These are phyloP conservation scores for Yamadazyma atlantica DNA, from an alignment of 1,139 yeast genomes.

Conservation along the genomic window DNA sequence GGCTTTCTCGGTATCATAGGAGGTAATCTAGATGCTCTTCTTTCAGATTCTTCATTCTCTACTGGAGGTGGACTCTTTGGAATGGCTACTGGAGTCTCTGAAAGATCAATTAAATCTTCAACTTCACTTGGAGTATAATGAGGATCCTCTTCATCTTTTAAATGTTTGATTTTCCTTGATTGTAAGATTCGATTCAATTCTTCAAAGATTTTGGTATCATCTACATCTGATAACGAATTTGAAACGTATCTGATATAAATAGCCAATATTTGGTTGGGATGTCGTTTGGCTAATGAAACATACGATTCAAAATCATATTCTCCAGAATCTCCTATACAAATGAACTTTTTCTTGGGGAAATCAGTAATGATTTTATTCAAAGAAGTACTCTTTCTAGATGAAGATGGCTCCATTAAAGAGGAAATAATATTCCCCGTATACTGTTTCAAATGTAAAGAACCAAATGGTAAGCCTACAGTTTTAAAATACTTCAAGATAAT, in stretches of 20 bases:
- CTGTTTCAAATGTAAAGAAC: slow-evolving; percentile 83
- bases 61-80: slow-evolving; percentile 3
- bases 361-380: slow-evolving; percentile 66
- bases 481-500: slow-evolving; percentile 61
- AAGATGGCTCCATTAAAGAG: slow-evolving; percentile 83
- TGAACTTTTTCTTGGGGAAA: slow-evolving; percentile 74
- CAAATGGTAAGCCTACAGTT: slow-evolving; percentile 60
- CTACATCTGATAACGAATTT: slow-evolving; percentile 58
- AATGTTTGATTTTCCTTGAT: slow-evolving; percentile 3
- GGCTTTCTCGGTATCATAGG: slow-evolving; percentile 47
- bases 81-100: slow-evolving; percentile 19
- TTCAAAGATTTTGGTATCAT: slow-evolving; percentile 39
- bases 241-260: slow-evolving; percentile 83
- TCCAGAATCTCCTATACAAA: slow-evolving; percentile 93
- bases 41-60: slow-evolving; percentile 8
- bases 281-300: slow-evolving; percentile 59
- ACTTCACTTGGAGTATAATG: slow-evolving; percentile 14
- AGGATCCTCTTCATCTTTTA: slow-evolving; percentile 2
- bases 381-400: slow-evolving; percentile 71
- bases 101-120: slow-evolving; percentile 36
- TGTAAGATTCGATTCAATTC: slow-evolving; percentile 27
- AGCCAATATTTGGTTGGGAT: slow-evolving; percentile 65
- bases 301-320: slow-evolving; percentile 95
- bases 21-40: slow-evolving; percentile 25
- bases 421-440: slow-evolving; percentile 79